phyloP scores from a whole-genome alignment of 441 rosid genomes.

The Breynia disticha region DNA sequence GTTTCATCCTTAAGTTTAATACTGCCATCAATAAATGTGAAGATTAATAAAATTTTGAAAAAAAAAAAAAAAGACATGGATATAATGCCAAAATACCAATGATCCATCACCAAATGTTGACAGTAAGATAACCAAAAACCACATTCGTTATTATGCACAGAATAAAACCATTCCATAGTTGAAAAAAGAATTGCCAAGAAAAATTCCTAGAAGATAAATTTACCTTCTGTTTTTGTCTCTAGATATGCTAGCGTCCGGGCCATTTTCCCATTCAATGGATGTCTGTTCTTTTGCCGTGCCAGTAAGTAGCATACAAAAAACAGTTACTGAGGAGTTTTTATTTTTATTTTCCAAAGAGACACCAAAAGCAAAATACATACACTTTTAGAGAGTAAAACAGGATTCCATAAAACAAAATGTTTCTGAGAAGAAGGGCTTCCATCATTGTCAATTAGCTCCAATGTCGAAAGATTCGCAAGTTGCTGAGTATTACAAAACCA shows the following conservation, averaged over 20 bases:
- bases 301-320: conserved; percentile 9
- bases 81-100: too few species aligned
- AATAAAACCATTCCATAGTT: too few species aligned
- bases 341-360: neutral
- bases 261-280: conserved; percentile 20
- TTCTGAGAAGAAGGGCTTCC: conserved; percentile 86
- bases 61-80: too few species aligned
- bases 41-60: too few species aligned
- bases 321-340: neutral
- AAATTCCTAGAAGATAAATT: neutral
- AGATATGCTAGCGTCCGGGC: conserved; percentile 16
- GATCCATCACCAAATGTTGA: too few species aligned
- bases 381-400: conserved; percentile 23
- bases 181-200: neutral
- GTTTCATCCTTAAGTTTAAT: too few species aligned
- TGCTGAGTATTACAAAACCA: conserved; percentile 45
- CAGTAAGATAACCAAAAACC: too few species aligned
- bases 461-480: conserved; percentile 70
- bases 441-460: conserved; percentile 73
- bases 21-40: too few species aligned
- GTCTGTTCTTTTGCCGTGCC: conserved; percentile 30
- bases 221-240: conserved; percentile 36
- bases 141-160: too few species aligned
- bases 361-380: conserved; percentile 27
- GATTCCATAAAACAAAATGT: conserved; percentile 82